Base-by-base conservation (phyloP, 1,284 basidiomycete species). In the Rhodotorula sp. region DNA sequence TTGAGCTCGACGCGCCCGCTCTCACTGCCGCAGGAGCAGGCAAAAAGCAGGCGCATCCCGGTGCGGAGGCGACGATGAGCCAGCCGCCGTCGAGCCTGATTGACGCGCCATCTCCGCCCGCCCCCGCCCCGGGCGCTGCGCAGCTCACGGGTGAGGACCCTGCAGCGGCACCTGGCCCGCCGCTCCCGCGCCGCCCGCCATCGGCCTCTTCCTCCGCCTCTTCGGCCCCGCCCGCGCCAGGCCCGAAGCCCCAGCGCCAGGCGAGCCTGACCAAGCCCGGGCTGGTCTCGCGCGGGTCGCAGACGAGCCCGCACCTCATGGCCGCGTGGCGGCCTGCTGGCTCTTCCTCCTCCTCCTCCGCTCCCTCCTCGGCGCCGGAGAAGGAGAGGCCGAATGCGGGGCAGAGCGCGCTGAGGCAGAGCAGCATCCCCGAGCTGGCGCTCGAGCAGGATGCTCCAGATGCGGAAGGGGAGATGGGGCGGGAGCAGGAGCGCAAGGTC, bases 281-380 rank as follows among this genome's bases (percentile, higher is more conserved):
- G 10, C 66, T 78, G 56, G 76, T 78, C 36, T 72, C 67, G 34
- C 69, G 75, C 58, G 69, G 56, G 13, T 76, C 74, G 37, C 77
- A 79, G 67, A 79, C 78, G 12, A 74, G 71, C 21, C 78, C 76
- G 39, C 61, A 66, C 62, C 65, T 77, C 9, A 66, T 77, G 57
- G 72, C 72, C n/a, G 51, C 56, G 21, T 78, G 76, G 76, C 39
- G 53, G 36, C 39, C 61, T 17, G 10, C 29, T 10, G 25, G n/a
- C 46, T 9, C 44, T 22, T 39, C 46, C 34, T 60, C 50, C 50
- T 57, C 55, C n/a, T 27, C 56, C 29, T 46, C 64, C 25, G 46
- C 70, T 32, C 15, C 61, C 0, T 21, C 29, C 1, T 15, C 32
- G 32, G 22, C 66, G 12, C 12, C 22, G 41, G 64, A 1, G 29